Evolutionary conservation across 495 filamentous ascomycete species (phyloP), one percentile per base, ranked within the genome.

Genomic region (Penicillium parvum): DNA sequence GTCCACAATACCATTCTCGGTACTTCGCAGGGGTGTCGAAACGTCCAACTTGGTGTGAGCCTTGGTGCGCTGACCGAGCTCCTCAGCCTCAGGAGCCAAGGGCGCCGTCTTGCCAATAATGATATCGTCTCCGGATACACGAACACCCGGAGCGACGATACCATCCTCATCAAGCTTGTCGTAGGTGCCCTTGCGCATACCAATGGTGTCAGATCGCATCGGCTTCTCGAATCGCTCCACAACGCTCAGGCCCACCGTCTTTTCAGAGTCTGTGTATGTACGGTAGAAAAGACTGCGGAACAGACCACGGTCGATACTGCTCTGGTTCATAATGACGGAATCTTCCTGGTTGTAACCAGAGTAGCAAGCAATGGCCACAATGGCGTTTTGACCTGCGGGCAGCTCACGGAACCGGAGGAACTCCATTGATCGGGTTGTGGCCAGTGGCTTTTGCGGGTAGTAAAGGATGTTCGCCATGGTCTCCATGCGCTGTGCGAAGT

Each of bases 281-380:
- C 94, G 85, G 75, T 95, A 97, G 75, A 97, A 99, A 12, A 99
- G 73, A 81, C 87, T 94, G 60, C 92, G 83, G 85, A 97, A 97
- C 7, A 99, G 73, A 23, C 92, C 92, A 45, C 92, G 85, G 56
- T 99, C 92, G 54, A 97, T 97, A 52, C 88, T 92, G 69, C 88
- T 94, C 66, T 99, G 94, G 67, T 96, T 99, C 94, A 99, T 96
- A 52, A 99, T 94, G 38, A 99, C 92, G 16, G 92, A 97, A 79
- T 99, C 92, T 87, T 99, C 92, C 64, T 97, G 94, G 63, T 99
- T 97, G 76, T 97, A 99, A n/a, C 92, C 92, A 11, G 89, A 95
- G 68, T 97, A 99, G 63, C 85, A 90, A 32, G 86, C 78, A 72
- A 99, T 97, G 25, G 94, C 92, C 9, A 99, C 92, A 54, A 99